These are phyloP conservation scores for Calonectria honghensis DNA, from an alignment of 2,329 filamentous ascomycete species.

Conservation along the genomic window DNA sequence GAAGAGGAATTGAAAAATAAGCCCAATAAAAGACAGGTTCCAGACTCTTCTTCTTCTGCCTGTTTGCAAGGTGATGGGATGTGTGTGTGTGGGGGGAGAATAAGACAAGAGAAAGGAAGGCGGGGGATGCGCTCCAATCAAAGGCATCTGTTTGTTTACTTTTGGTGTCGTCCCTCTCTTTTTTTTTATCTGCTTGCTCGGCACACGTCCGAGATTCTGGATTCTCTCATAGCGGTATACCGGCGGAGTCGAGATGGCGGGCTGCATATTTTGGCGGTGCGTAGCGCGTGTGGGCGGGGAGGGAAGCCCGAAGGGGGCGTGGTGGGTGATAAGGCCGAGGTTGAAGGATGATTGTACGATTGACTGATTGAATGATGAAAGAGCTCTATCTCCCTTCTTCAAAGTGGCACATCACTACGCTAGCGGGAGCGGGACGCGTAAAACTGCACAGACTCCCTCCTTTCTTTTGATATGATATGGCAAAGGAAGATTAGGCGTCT, in stretches of 20 bases:
- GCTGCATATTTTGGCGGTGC: slow-evolving; percentile 27
- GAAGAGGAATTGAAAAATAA: slow-evolving; percentile 3
- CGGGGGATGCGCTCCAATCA: slow-evolving; percentile 29
- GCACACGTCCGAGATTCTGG: slow-evolving; percentile 30
- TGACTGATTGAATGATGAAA: neutral
- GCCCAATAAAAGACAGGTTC: neutral
- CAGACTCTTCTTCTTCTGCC: neutral
- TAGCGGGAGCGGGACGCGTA: neutral
- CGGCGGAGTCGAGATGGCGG: slow-evolving; percentile 35
- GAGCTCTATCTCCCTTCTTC: neutral
- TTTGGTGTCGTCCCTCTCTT: neutral
- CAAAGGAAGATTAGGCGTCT: slow-evolving; percentile 17
- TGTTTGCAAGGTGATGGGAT: neutral
- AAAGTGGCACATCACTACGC: neutral
- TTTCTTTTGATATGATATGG: neutral
- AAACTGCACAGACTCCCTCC: slow-evolving; percentile 6
- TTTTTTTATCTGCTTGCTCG: slow-evolving; percentile 10
- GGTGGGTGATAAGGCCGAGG: slow-evolving; percentile 17
- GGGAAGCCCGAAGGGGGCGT: slow-evolving; percentile 26
- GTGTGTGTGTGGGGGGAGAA: neutral
- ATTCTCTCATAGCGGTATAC: slow-evolving; percentile 26
- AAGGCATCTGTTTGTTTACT: slow-evolving; percentile 5
- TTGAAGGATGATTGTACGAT: slow-evolving; percentile 9
- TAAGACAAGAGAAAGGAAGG: neutral
- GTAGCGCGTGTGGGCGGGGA: slow-evolving; percentile 15